These are phyloP conservation scores for Dactylis glomerata DNA, from an alignment of 176 grass and related monocot genomes.

Conservation along the genomic window DNA sequence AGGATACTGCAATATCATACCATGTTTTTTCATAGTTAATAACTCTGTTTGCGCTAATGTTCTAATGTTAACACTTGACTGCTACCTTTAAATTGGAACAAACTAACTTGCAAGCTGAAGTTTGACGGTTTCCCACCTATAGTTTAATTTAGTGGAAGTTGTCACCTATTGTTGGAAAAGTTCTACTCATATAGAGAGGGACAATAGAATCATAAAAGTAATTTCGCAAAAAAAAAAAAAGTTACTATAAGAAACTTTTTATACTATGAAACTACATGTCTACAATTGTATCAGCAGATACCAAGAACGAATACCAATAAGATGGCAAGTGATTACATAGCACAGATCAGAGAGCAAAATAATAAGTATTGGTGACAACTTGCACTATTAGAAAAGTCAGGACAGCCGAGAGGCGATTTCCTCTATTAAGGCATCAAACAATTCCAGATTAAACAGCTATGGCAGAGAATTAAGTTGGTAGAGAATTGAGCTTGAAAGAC, in stretches of 20 bases:
- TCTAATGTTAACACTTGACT: background rate
- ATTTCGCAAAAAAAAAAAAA: background rate
- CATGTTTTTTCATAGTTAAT: background rate
- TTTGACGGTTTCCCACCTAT: slow-evolving; percentile 1
- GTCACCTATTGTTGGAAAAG: background rate
- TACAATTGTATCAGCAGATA: background rate
- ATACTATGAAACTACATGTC: background rate
- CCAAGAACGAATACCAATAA: background rate
- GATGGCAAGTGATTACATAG: slow-evolving; percentile 19
- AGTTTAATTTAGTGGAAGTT: slow-evolving; percentile 2
- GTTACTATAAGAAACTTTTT: background rate
- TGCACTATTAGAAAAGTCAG: background rate
- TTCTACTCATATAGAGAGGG: background rate
- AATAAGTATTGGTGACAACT: slow-evolving; percentile 2
- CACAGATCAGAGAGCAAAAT: background rate
- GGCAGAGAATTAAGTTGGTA: background rate
- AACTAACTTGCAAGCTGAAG: slow-evolving; percentile 5
- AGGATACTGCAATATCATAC: background rate
- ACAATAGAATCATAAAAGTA: background rate
- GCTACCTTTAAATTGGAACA: background rate
- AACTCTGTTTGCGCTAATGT: background rate
- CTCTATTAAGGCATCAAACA: background rate
- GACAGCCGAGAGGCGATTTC: background rate
- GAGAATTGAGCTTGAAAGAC: slow-evolving; percentile 27
- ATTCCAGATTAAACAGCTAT: background rate